Evolutionary conservation across 768 basidiomycete species (phyloP).

Genomic region (Glaciozyma antarctica): DNA sequence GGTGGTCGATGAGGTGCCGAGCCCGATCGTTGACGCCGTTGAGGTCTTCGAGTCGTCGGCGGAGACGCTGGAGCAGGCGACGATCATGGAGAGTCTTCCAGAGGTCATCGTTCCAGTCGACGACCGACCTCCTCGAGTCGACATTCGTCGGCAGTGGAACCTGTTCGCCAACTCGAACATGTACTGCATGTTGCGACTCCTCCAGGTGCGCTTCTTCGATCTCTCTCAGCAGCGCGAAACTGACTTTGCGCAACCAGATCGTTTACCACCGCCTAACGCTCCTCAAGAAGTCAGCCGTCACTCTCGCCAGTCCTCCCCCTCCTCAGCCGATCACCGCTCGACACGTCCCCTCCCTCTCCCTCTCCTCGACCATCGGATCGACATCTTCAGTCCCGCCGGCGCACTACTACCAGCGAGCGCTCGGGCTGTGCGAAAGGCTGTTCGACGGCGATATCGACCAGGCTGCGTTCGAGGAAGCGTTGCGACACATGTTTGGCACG

Average conservation of each 20-base stretch:
- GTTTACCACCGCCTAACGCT: constrained; percentile 75
- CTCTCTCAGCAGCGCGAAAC: background rate
- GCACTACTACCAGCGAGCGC: constrained; percentile 75
- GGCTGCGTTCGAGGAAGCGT: constrained; percentile 84
- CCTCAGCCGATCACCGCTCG: constrained; percentile 20
- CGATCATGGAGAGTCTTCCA: background rate
- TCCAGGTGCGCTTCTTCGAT: constrained; percentile 57
- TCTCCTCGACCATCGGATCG: constrained; percentile 43
- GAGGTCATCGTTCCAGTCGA: constrained; percentile 15
- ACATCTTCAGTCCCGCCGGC: constrained; percentile 39
- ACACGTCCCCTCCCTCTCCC: constrained; percentile 55
- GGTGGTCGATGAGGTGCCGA: background rate
- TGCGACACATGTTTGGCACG: constrained; percentile 87
- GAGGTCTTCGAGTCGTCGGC: background rate
- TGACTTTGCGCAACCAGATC: constrained; percentile 46
- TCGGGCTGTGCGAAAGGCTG: constrained; percentile 83
- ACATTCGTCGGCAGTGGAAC: constrained; percentile 24
- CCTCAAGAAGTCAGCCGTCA: constrained; percentile 55
- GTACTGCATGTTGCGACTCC: constrained; percentile 74
- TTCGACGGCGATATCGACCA: constrained; percentile 91
- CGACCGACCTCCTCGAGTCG: constrained; percentile 3
- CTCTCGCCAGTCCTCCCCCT: constrained; percentile 21
- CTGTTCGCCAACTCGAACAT: constrained; percentile 90
- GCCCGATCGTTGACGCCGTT: background rate
- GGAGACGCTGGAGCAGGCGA: background rate